phyloP scores from a whole-genome alignment of 106 monocot genomes.

The Hemerocallis citrina region DNA sequence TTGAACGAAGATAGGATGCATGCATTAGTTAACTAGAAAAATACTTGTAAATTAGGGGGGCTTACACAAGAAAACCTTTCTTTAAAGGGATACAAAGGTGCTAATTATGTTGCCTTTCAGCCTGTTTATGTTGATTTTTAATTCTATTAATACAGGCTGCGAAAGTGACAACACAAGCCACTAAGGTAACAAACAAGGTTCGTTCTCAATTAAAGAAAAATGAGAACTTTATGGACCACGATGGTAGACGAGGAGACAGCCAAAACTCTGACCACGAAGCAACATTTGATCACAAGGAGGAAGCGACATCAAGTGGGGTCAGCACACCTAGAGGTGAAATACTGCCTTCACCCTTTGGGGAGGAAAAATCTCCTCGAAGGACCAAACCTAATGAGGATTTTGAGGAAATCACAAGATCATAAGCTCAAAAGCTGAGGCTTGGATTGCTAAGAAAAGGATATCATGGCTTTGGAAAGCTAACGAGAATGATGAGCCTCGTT shows the following conservation, averaged over 20 bases:
- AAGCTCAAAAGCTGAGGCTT: constrained; percentile 76
- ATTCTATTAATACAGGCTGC: too few relatives aligned
- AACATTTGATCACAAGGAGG: constrained; percentile 42
- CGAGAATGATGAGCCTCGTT: constrained; percentile 52
- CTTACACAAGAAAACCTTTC: too few relatives aligned
- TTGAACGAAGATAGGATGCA: too few relatives aligned
- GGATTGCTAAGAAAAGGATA: constrained; percentile 58
- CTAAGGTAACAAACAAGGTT: constrained; percentile 72
- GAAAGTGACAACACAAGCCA: constrained; percentile 38
- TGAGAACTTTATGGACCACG: constrained; percentile 35
- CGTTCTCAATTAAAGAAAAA: constrained; percentile 46
- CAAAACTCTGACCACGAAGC: constrained; percentile 36
- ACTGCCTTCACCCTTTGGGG: constrained; percentile 37
- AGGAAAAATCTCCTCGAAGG: constrained; percentile 39
- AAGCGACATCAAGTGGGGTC: constrained; percentile 53
- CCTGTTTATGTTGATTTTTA: not conserved
- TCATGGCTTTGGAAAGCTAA: constrained; percentile 78
- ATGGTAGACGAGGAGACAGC: constrained; percentile 34
- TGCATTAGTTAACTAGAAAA: too few relatives aligned
- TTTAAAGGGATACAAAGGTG: not conserved
- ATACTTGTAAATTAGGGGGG: too few relatives aligned
- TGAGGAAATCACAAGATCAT: constrained; percentile 65
- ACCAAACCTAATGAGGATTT: constrained; percentile 35
- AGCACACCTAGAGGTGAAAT: constrained; percentile 58
- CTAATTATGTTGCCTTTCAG: constrained; percentile 8